Evolutionary conservation across 2,329 filamentous ascomycete species (phyloP).

Genomic region (Hypoxylon sp.): DNA sequence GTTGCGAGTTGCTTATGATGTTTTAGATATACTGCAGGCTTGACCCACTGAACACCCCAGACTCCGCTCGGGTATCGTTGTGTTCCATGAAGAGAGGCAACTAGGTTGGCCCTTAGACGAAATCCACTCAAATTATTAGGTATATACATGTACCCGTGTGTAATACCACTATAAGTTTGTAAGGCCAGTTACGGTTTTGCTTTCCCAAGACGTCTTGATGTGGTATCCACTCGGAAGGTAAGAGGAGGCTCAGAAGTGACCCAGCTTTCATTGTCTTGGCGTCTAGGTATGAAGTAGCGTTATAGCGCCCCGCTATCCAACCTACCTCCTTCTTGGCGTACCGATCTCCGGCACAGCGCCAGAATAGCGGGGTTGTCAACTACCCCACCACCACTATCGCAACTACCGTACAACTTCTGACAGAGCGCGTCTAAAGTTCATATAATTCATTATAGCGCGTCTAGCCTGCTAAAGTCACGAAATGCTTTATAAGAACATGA

Average conservation of each 20-base stretch:
- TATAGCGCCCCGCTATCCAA: slow-evolving; percentile 16
- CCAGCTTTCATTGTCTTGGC: slow-evolving; percentile 26
- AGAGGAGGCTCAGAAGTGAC: slow-evolving; percentile 19
- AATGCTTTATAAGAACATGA: not conserved
- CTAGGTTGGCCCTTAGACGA: too few species aligned
- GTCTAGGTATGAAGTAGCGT: slow-evolving; percentile 14
- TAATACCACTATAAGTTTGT: not conserved
- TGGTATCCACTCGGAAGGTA: not conserved
- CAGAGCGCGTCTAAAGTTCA: not conserved
- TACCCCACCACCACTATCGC: slow-evolving; percentile 19
- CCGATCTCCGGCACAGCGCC: slow-evolving; percentile 8
- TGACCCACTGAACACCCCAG: too few species aligned
- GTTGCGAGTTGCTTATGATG: not conserved
- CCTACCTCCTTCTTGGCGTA: slow-evolving; percentile 15
- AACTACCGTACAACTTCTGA: not conserved
- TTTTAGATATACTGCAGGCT: not conserved
- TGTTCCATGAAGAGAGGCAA: too few species aligned
- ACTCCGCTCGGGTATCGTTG: too few species aligned
- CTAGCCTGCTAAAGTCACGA: not conserved
- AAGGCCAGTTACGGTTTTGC: not conserved
- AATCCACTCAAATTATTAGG: too few species aligned
- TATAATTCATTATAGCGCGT: slow-evolving; percentile 3
- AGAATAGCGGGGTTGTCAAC: slow-evolving; percentile 12
- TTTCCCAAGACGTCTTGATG: not conserved
- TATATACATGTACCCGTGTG: not conserved